Conservation (phyloP, 1,284 basidiomycete genomes). For the Boletellus dicymbophilus region DNA sequence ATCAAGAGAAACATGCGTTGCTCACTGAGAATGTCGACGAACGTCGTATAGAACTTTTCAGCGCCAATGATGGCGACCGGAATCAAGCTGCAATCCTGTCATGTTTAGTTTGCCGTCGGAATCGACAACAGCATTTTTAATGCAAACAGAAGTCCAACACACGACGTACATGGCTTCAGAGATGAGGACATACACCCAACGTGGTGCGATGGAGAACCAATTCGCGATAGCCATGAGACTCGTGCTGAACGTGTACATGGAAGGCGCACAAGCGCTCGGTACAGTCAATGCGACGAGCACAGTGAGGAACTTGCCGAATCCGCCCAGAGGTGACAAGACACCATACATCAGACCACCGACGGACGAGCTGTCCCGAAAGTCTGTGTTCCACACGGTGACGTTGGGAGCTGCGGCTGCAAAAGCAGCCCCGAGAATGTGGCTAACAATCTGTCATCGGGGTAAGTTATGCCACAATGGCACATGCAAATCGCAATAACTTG, state of each 20-base stretch:
- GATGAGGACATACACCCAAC: slow-evolving; percentile 71
- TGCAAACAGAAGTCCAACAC: too few relatives aligned
- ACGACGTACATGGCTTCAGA: slow-evolving; percentile 67
- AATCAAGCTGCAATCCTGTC: slow-evolving; percentile 52
- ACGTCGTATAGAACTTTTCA: slow-evolving; percentile 56
- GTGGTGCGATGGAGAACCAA: slow-evolving; percentile 56
- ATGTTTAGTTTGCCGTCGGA: too few relatives aligned
- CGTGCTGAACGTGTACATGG: slow-evolving; percentile 77
- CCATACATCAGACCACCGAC: slow-evolving; percentile 59
- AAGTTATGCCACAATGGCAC: not conserved
- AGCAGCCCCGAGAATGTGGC: slow-evolving; percentile 66
- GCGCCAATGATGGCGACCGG: slow-evolving; percentile 62
- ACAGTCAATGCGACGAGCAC: slow-evolving; percentile 49
- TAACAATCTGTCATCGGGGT: slow-evolving; percentile 43
- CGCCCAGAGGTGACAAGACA: slow-evolving; percentile 48
- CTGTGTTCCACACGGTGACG: slow-evolving; percentile 59
- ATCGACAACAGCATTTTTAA: too few relatives aligned
- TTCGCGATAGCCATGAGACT: slow-evolving; percentile 66
- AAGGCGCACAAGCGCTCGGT: slow-evolving; percentile 64
- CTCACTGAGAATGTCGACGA: slow-evolving; percentile 56
- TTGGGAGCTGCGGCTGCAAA: slow-evolving; percentile 58
- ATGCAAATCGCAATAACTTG: slow-evolving; percentile 31
- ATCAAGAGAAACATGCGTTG: not conserved
- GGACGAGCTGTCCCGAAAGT: slow-evolving; percentile 54
- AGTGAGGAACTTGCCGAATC: slow-evolving; percentile 58